Base-by-base conservation (phyloP, 1,139 yeast species). In the Taphrina betulina region DNA sequence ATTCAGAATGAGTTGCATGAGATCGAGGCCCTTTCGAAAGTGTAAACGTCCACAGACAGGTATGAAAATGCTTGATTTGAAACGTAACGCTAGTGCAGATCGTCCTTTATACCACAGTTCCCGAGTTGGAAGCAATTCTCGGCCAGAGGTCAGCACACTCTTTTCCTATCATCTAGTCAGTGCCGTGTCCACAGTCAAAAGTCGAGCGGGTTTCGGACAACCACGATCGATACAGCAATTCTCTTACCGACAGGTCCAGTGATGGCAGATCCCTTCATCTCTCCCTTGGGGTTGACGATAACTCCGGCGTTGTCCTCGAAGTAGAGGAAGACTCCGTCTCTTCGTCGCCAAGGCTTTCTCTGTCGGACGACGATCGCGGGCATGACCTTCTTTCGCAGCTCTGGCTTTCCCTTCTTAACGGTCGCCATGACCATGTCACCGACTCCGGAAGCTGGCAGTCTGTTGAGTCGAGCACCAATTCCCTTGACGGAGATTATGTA, bases 121-220 rank as follows among this genome's bases (percentile, higher is more conserved):
- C 98, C 72, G 98, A 94, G 92, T 89, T 89, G 70, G 97, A 89
- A 75, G 99, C 98, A 80, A 94, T 92, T 84, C 98, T 90, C 77
- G 99, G 99, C 99, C 99, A 94, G 78, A 94, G 86, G 76, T 94
- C 99, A 76, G 99, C 98, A 82, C 98, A 92, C 82, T 94, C 99
- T 43, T 43, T 43, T 10, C 48, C 48, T 43, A 37, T 3, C 7
- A 28, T 28, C 10, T 12, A 28, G 31, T 28, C 12, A 28, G 31
- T 8, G 12, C 7, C n/a, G n/a, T n/a, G n/a, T n/a, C n/a, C n/a
- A n/a, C n/a, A n/a, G n/a, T n/a, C n/a, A n/a, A n/a, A n/a, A n/a
- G n/a, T n/a, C n/a, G n/a, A n/a, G n/a, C n/a, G n/a, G n/a, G n/a
- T n/a, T n/a, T n/a, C n/a, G n/a, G n/a, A n/a, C n/a, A n/a, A n/a